phyloP scores from a whole-genome alignment of 176 grass and related monocot species.

The Aegilops tauschii region DNA sequence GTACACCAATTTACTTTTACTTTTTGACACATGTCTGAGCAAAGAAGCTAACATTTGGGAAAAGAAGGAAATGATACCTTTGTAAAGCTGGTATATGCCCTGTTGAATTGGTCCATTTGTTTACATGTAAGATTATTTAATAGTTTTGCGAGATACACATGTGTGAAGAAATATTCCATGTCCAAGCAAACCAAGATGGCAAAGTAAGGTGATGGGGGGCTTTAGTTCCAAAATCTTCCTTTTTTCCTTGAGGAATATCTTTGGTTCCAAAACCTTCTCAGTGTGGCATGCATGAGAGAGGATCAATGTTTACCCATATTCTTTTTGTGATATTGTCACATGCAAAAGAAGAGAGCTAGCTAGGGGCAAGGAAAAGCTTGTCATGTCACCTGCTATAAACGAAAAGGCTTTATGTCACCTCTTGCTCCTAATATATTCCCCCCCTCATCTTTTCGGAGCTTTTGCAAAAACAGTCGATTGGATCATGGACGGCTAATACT shows the following conservation, averaged over 20 bases:
- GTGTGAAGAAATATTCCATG: slow-evolving; percentile 11
- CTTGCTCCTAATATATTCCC: not conserved
- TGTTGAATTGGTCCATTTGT: slow-evolving; percentile 12
- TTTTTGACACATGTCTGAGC: not conserved
- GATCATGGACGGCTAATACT: slow-evolving; percentile 23
- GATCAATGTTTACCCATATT: slow-evolving; percentile 28
- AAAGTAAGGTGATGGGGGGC: not conserved
- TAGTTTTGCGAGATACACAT: not conserved
- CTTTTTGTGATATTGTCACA: slow-evolving; percentile 35
- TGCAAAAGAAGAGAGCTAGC: slow-evolving; percentile 40
- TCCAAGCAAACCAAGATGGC: not conserved
- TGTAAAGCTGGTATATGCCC: slow-evolving; percentile 1
- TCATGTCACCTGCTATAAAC: slow-evolving; percentile 12
- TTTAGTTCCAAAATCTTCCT: slow-evolving; percentile 38
- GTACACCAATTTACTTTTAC: not conserved
- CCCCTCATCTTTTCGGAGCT: not conserved
- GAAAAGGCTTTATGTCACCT: slow-evolving; percentile 36
- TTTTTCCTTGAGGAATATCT: slow-evolving; percentile 35
- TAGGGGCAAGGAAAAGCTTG: slow-evolving; percentile 31
- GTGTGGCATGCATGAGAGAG: slow-evolving; percentile 18
- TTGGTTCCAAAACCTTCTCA: slow-evolving; percentile 27
- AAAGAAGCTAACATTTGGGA: slow-evolving; percentile 16
- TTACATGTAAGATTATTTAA: not conserved
- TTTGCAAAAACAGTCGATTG: slow-evolving; percentile 34
- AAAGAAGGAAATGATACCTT: slow-evolving; percentile 10